These are phyloP conservation scores for Colletotrichum siamense DNA, from an alignment of 2,329 filamentous ascomycete species.

Conservation along the genomic window DNA sequence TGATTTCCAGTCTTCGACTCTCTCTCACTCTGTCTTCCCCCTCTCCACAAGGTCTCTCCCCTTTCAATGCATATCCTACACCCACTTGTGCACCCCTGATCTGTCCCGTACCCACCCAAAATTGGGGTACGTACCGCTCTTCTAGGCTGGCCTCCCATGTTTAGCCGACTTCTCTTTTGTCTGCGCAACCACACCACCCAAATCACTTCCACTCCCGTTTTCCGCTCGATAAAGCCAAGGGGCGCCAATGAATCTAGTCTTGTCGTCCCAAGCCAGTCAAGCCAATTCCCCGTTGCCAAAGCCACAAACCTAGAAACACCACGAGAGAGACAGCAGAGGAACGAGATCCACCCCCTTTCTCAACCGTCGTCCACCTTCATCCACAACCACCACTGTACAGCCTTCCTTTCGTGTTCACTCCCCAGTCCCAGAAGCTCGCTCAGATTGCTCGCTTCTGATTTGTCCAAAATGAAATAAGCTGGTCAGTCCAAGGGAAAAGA, in stretches of 20 bases:
- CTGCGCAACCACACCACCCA: not conserved
- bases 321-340: not conserved
- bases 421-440: constrained; percentile 14
- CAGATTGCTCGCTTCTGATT: constrained; percentile 19
- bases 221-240: constrained; percentile 11
- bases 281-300: constrained; percentile 6
- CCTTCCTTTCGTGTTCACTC: constrained; percentile 8
- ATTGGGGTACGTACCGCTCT: not conserved
- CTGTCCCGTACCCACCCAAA: not conserved
- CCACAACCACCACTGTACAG: not conserved
- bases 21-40: not conserved
- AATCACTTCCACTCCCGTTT: constrained; percentile 2
- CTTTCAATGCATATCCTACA: constrained; percentile 14
- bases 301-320: constrained; percentile 4
- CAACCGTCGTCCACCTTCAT: not conserved
- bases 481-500: constrained; percentile 13
- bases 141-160: not conserved
- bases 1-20: not conserved
- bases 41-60: not conserved
- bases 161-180: not conserved
- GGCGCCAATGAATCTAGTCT: not conserved
- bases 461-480: constrained; percentile 25
- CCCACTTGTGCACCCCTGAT: constrained; percentile 7
- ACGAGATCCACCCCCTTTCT: constrained; percentile 12
- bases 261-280: not conserved